phyloP scores from a whole-genome alignment of 2,329 filamentous ascomycete species.

The Cercospora berteroae region DNA sequence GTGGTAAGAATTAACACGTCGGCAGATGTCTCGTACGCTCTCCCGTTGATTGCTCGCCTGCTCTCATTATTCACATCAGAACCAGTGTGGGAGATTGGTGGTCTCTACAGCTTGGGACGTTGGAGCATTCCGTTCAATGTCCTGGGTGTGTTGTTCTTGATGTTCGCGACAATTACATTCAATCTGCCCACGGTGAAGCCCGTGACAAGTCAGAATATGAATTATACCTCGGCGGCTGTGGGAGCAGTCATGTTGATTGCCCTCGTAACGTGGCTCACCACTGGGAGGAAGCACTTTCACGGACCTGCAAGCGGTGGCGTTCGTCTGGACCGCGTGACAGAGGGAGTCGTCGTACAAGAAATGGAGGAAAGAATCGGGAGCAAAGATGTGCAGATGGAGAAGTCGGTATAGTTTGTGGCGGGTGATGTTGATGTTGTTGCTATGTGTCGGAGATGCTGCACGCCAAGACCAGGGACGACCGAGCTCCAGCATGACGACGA shows the following conservation, averaged over 20 bases:
- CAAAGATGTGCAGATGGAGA: neutral
- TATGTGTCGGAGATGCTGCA: neutral
- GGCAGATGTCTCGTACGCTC: constrained; percentile 54
- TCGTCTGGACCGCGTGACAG: neutral
- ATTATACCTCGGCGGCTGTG: constrained; percentile 57
- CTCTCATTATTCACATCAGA: constrained; percentile 47
- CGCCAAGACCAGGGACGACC: neutral
- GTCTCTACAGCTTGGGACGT: constrained; percentile 48
- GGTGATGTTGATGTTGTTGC: neutral
- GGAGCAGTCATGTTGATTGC: constrained; percentile 55
- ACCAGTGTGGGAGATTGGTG: constrained; percentile 32
- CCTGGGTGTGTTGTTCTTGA: constrained; percentile 52
- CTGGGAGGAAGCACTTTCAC: constrained; percentile 51
- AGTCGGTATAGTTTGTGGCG: neutral
- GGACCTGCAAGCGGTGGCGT: constrained; percentile 41
- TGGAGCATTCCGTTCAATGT: constrained; percentile 49
- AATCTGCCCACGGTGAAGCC: constrained; percentile 55
- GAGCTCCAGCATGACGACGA: constrained; percentile 2
- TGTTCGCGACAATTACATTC: constrained; percentile 57
- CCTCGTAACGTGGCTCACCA: constrained; percentile 53
- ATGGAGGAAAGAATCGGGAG: neutral
- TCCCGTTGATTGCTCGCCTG: constrained; percentile 54
- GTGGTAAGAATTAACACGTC: neutral
- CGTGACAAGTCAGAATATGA: constrained; percentile 56
- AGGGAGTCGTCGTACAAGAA: neutral